Evolutionary conservation across 148 eudicot genomes (phyloP).

Genomic region (Camellia japonica): DNA sequence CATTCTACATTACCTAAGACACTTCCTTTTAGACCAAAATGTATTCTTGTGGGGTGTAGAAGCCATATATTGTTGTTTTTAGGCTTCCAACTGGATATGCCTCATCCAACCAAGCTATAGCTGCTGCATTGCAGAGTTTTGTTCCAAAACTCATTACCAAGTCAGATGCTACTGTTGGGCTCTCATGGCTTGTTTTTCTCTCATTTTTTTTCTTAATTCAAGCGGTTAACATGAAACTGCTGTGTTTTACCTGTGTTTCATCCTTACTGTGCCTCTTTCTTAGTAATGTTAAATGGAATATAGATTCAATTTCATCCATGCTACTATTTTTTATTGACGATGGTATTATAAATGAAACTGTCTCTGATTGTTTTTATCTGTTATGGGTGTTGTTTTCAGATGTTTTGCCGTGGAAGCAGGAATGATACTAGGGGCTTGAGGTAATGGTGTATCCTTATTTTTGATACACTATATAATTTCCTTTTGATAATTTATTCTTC

Average conservation of each 20-base stretch:
- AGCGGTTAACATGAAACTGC: neutral
- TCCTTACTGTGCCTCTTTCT: too few species aligned
- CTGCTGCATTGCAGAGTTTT: too few species aligned
- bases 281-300: too few species aligned
- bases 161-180: neutral
- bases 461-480: constrained; percentile 3
- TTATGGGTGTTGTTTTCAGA: constrained; percentile 42
- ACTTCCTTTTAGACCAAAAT: neutral
- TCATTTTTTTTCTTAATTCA: neutral
- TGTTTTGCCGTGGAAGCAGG: constrained; percentile 95
- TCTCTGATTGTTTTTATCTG: constrained; percentile 13
- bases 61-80: too few species aligned
- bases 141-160: neutral
- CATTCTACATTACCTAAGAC: neutral
- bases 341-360: too few species aligned
- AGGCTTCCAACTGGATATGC: neutral
- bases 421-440: constrained; percentile 95
- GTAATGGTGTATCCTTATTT: constrained; percentile 35
- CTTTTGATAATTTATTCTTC: neutral
- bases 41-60: too few species aligned
- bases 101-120: neutral
- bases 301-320: neutral
- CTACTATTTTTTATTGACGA: neutral
- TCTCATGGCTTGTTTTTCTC: neutral
- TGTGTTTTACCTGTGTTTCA: neutral